Evolutionary conservation across 2,329 filamentous ascomycete genomes (phyloP).

Genomic region (Cladobotryum mycophilum): DNA sequence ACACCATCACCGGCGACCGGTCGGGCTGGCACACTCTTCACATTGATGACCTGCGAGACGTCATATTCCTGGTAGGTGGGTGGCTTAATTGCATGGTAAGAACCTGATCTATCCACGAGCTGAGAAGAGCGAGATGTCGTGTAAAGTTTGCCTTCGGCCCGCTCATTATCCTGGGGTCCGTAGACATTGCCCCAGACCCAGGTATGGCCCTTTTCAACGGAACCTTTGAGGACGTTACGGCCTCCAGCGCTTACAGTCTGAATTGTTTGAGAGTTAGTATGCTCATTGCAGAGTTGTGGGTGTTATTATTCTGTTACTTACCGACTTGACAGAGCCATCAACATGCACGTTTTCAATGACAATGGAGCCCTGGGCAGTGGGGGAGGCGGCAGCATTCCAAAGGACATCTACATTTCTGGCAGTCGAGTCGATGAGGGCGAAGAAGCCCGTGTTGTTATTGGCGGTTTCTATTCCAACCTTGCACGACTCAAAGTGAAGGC

Average conservation of each 20-base stretch:
- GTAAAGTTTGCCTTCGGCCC: conserved; percentile 14
- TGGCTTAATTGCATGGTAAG: conserved; percentile 8
- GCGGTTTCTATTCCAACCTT: conserved; percentile 24
- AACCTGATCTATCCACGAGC: conserved; percentile 10
- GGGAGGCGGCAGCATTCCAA: conserved; percentile 19
- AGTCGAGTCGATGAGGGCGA: conserved; percentile 25
- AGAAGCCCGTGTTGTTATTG: conserved; percentile 19
- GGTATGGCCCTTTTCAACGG: conserved; percentile 10
- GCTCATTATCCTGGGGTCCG: conserved; percentile 7
- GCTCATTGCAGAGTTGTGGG: background rate
- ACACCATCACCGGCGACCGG: conserved; percentile 36
- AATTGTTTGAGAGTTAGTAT: background rate
- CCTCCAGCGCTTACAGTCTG: conserved; percentile 29
- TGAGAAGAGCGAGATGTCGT: conserved; percentile 6
- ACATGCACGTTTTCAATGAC: conserved; percentile 24
- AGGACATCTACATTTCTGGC: conserved; percentile 22
- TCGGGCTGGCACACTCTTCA: conserved; percentile 35
- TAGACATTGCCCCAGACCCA: conserved; percentile 17
- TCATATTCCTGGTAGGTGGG: conserved; percentile 33
- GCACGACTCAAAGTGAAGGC: conserved; percentile 22
- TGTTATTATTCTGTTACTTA: conserved; percentile 6
- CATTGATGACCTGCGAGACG: conserved; percentile 36
- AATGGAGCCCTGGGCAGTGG: conserved; percentile 21
- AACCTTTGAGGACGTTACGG: conserved; percentile 12
- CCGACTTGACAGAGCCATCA: conserved; percentile 18